Conservation (phyloP, 805 yeast species). For the Wickerhamomyces queroliae region DNA sequence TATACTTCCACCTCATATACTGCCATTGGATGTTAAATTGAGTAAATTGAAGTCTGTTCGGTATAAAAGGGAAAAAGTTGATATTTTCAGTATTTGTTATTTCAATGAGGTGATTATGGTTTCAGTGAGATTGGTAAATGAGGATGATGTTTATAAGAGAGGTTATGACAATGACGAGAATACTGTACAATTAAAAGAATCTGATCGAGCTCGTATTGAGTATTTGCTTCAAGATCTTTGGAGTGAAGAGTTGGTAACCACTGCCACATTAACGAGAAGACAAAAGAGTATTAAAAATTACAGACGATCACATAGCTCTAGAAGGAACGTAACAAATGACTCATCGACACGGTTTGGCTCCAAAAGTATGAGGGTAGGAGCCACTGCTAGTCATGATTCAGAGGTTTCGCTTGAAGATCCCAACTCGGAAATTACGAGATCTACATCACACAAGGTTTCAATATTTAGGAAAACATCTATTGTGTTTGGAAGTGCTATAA, state of each 20-base stretch:
- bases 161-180: background rate
- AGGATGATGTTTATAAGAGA: conserved; percentile 2
- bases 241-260: conserved; percentile 24
- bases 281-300: conserved; percentile 1
- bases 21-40: conserved; percentile 17
- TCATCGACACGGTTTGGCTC: too few relatives aligned
- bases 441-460: conserved; percentile 6
- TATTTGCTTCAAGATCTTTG: conserved; percentile 25
- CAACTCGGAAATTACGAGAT: background rate
- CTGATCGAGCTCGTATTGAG: conserved; percentile 23
- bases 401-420: background rate
- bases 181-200: conserved; percentile 6
- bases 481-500: conserved; percentile 16
- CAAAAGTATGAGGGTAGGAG: too few relatives aligned
- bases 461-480: conserved; percentile 18
- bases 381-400: too few relatives aligned
- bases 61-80: conserved; percentile 2
- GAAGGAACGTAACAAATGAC: background rate
- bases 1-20: conserved; percentile 14
- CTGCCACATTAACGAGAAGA: background rate
- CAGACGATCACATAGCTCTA: background rate
- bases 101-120: conserved; percentile 21
- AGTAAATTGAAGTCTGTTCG: conserved; percentile 6
- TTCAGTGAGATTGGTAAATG: conserved; percentile 6
- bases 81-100: conserved; percentile 17